A percentile compares a stretch with the other conserved stretches of the same genome.
These are phyloP conservation scores for Hanseniaspora osmophila DNA, from an alignment of 805 yeast genomes.

Conservation along the genomic window DNA sequence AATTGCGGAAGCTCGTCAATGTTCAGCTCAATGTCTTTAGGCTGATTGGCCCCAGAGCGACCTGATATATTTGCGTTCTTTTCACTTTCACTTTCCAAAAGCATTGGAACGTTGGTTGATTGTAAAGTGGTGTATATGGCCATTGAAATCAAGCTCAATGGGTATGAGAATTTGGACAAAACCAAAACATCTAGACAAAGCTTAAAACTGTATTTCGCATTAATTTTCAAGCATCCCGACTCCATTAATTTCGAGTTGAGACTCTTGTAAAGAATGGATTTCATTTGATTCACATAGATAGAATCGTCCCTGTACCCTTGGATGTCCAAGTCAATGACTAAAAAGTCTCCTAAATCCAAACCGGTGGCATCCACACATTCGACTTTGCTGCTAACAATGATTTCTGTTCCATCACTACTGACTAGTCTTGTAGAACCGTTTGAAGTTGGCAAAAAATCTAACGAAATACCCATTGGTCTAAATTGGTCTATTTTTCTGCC, in stretches of 20 bases:
- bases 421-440: conserved; percentile 87
- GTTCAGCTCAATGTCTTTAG: conserved; percentile 26
- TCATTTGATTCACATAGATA: conserved; percentile 46
- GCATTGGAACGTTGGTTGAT: conserved; percentile 60
- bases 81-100: conserved; percentile 52
- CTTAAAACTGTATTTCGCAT: conserved; percentile 63
- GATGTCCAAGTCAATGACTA: conserved; percentile 71
- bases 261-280: conserved; percentile 32
- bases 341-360: conserved; percentile 16
- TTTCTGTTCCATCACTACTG: conserved; percentile 82
- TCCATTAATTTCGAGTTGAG: conserved; percentile 33
- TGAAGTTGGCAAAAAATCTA: conserved; percentile 70
- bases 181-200: conserved; percentile 70
- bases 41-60: conserved; percentile 7
- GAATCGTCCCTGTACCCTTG: conserved; percentile 73
- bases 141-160: conserved; percentile 66
- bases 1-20: conserved; percentile 84
- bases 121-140: conserved; percentile 71
- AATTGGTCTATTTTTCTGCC: conserved; percentile 63
- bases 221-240: conserved; percentile 42
- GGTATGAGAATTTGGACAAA: conserved; percentile 64
- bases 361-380: conserved; percentile 46
- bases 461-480: conserved; percentile 73
- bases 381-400: conserved; percentile 80
- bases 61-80: conserved; percentile 14